Base-by-base conservation (phyloP, 1,284 basidiomycete species). In the Cryptococcus sp. region DNA sequence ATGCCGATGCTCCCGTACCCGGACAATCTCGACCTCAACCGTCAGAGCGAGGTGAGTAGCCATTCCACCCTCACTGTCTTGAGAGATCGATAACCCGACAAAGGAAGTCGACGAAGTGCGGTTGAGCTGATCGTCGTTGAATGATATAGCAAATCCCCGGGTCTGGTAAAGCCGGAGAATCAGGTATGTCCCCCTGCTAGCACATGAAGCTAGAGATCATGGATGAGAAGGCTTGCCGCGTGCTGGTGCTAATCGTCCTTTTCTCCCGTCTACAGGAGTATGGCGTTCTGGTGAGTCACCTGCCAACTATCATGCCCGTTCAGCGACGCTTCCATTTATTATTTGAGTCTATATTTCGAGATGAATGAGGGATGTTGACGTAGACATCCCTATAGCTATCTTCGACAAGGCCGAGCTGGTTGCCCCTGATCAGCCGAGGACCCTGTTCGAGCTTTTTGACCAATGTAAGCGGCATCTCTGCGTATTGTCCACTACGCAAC, bases 381-480 rank as follows among this genome's bases (percentile, higher is more conserved):
- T 13, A 35, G 31, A 10, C 47, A 8, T 25, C 10, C 25, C 19
- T 25, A 27, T 27, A 53, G 44, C 54, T 25, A 64, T 71, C 42
- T 78, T 68, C 62, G 62, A 70, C 35, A 53, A 61, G 25, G 55
- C 61, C 7, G 52, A 62, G 11, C 54, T 71, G 41, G 61, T 54
- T 16, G 42, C 52, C 17, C 57, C 64, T 15, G 63, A 55, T 5
- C 65, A 75, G 52, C 73, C 78, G 0, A 50, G 55, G 15, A 74
- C 74, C 11, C 62, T 76, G 3, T 67, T 67, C 56, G 72, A 79
- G 65, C 54, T 79, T 20, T 78, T 79, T 61, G 77, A 79, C 39
- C 66, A 75, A 52, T 70, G 77, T 78, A 47, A 50, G 75, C 67
- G 39, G 15, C 15, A 8, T 47, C 53, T 15, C 35, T 17, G 20